Conservation (phyloP, 2,329 filamentous ascomycete species). For the Dothiorella sarmentorum region DNA sequence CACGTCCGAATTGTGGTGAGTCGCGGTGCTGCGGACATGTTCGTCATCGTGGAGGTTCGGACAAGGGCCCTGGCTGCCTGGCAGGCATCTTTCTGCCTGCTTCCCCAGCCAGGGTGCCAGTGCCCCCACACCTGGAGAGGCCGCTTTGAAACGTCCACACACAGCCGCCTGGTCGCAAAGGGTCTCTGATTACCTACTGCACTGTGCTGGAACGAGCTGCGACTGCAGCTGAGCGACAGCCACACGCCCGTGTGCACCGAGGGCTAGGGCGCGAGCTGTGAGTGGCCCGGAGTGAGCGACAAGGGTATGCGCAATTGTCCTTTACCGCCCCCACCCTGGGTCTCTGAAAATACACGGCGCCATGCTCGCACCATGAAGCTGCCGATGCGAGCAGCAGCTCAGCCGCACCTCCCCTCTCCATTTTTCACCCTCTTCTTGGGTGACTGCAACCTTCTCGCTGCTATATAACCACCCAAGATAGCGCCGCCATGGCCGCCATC, state of each 20-base stretch:
- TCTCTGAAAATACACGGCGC: conserved; percentile 17
- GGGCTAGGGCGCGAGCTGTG: neutral
- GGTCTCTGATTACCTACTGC: neutral
- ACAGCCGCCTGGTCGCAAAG: neutral
- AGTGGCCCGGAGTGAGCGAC: neutral
- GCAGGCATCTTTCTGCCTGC: conserved; percentile 5
- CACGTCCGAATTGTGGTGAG: neutral
- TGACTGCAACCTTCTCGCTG: neutral
- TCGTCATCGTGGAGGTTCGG: neutral
- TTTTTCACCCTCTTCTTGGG: neutral
- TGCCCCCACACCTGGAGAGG: neutral
- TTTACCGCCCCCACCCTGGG: conserved; percentile 19
- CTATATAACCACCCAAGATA: conserved; percentile 8
- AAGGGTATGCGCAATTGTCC: neutral
- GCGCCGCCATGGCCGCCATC: conserved; percentile 1
- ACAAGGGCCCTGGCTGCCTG: neutral
- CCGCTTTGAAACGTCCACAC: neutral
- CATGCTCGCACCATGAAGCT: conserved; percentile 19
- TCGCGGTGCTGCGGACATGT: neutral
- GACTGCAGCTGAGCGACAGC: conserved; percentile 3
- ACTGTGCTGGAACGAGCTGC: conserved; percentile 3
- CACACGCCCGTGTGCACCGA: neutral
- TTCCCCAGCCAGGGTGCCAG: too few species aligned
- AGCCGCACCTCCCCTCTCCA: conserved; percentile 17
- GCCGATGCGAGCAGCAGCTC: conserved; percentile 3